Evolutionary conservation across 352 stramenopile genomes (phyloP).

Genomic region (Phytophthora podocarpi): DNA sequence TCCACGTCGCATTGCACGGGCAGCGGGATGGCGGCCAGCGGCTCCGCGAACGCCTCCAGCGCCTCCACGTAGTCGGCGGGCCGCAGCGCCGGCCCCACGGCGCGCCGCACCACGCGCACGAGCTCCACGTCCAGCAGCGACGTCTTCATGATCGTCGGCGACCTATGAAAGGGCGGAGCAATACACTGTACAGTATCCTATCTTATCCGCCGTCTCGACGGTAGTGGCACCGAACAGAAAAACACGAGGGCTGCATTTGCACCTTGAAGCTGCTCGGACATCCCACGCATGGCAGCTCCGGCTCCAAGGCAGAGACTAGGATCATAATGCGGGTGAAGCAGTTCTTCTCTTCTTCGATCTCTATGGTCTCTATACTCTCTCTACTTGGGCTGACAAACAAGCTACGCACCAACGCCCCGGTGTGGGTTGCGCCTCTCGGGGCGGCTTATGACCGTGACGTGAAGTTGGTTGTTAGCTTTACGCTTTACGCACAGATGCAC

Average conservation of each 20-base stretch:
- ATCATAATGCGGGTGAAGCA: constrained; percentile 10
- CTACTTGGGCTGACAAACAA: constrained; percentile 19
- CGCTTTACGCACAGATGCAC: constrained; percentile 12
- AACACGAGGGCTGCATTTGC: neutral
- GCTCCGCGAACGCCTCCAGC: constrained; percentile 29
- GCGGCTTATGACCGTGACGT: neutral
- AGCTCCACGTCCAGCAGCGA: constrained; percentile 51
- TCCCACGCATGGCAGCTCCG: constrained; percentile 7
- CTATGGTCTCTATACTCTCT: constrained; percentile 17
- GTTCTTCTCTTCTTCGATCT: constrained; percentile 30
- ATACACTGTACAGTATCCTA: neutral
- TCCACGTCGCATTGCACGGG: constrained; percentile 63
- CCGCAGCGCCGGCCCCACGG: constrained; percentile 39
- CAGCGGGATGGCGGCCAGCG: constrained; percentile 56
- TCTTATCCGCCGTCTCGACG: constrained; percentile 18
- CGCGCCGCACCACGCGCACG: constrained; percentile 41
- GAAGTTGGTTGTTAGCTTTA: constrained; percentile 17
- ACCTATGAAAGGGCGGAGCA: constrained; percentile 7
- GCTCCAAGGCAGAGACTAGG: constrained; percentile 15
- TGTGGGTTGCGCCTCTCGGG: neutral
- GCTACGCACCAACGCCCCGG: neutral
- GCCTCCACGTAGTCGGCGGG: constrained; percentile 65
- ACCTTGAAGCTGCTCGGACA: constrained; percentile 4
- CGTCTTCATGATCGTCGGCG: neutral
- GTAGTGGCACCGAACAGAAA: constrained; percentile 4